Evolutionary conservation across 1,284 basidiomycete species (phyloP), one percentile per base, ranked within the genome.

Genomic region (Irpex lacteus): DNA sequence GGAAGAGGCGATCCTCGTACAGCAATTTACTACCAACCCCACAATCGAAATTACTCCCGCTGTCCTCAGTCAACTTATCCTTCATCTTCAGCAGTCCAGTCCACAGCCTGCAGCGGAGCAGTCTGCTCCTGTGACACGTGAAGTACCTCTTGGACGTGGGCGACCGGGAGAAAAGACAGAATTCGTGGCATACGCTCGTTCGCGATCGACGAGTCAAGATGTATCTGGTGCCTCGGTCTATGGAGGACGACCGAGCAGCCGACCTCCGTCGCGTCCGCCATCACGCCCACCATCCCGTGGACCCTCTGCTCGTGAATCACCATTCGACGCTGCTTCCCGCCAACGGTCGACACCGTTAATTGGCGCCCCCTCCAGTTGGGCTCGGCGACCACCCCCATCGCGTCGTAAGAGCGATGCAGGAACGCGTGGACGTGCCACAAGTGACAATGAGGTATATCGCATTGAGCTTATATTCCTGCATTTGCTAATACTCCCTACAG

Each of bases 311-410:
- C 58, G 74, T 47, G 74, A 77, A 19, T 87, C 88, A 0, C 84
- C 85, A 4, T 90, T 92, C 68, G 91, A 92, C 69, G 80, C 81
- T 0, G 82, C 86, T 55, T 78, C 81, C 34, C 76, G 91, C 61
- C 87, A 91, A 72, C 82, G 90, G 32, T 81, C 87, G 7, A 84
- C 84, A 0, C 88, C 89, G 1, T 74, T 89, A 4, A 71, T 67
- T n/a, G 76, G 71, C 18, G 85, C 89, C 0, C 91, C 90, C 0
- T 91, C 90, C 3, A 90, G 87, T 68, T 92, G 90, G 89, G 71
- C 82, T 18, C 88, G 85, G 65, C 81, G 88, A 4, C 89, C 89
- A 5, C 76, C 81, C 32, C 86, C 89, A 5, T 76, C 80, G 54
- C 80, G 90, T 61, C 78, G 89, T 58, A 88, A 82, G 76, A 91